These are phyloP conservation scores for Helianthus tuberosus DNA, from an alignment of 129 eudicot species.

Conservation along the genomic window DNA sequence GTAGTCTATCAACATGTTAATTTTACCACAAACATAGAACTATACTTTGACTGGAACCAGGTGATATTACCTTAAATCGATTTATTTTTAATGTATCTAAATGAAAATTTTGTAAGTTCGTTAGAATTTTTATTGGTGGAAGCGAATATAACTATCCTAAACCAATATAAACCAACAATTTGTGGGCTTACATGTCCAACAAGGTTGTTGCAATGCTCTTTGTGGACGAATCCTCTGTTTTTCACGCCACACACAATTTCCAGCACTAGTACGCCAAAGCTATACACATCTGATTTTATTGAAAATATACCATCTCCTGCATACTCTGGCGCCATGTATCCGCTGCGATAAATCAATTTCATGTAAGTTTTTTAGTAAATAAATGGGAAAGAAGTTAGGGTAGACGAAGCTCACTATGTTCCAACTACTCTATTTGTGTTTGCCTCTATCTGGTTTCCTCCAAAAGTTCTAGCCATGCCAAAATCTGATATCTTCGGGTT, in stretches of 20 bases:
- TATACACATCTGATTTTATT: conserved; percentile 51
- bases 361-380: not conserved
- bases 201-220: conserved; percentile 46
- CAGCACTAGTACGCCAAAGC: conserved; percentile 46
- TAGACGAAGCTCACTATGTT: conserved; percentile 38
- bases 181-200: conserved; percentile 50
- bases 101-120: not conserved
- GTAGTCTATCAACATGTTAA: too few species aligned
- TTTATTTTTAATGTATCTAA: not conserved
- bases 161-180: not conserved
- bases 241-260: conserved; percentile 44
- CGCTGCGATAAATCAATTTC: conserved; percentile 21
- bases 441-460: conserved; percentile 41
- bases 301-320: conserved; percentile 47
- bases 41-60: too few species aligned
- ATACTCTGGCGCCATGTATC: conserved; percentile 54
- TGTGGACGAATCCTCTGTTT: conserved; percentile 44
- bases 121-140: not conserved
- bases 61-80: too few species aligned
- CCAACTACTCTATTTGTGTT: conserved; percentile 48
- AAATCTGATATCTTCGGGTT: conserved; percentile 53
- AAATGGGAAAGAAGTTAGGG: not conserved
- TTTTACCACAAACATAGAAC: too few species aligned
- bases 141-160: not conserved
- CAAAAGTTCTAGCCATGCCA: conserved; percentile 48